Percentiles rank a stretch among this genome's conserved stretches.
Conservation (phyloP, 345 rosid genomes). For the Eucalyptus polybractea region DNA sequence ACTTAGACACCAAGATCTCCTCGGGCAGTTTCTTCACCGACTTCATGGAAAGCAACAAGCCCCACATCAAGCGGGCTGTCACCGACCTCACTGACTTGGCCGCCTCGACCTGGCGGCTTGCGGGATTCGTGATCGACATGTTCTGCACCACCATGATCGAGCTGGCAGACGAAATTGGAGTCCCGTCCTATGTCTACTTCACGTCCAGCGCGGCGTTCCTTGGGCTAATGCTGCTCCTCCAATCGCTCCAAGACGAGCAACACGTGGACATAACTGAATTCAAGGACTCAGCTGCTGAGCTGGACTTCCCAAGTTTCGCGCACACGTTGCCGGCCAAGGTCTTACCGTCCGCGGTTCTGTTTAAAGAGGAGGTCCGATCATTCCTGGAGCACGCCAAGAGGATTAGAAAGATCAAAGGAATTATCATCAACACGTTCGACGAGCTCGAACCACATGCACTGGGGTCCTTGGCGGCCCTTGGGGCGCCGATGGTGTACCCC, state of each 20-base stretch:
- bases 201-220: slow-evolving; percentile 13
- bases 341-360: slow-evolving; percentile 3
- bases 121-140: slow-evolving; percentile 18
- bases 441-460: slow-evolving; percentile 32
- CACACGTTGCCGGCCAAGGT: slow-evolving; percentile 19
- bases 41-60: not conserved
- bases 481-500: slow-evolving; percentile 16
- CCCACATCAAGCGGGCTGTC: not conserved
- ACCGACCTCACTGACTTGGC: not conserved
- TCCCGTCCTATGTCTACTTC: slow-evolving; percentile 20
- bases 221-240: not conserved
- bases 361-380: not conserved
- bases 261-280: not conserved
- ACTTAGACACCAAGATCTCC: not conserved
- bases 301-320: slow-evolving; percentile 11
- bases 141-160: slow-evolving; percentile 17
- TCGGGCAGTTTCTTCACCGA: not conserved
- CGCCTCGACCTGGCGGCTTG: not conserved
- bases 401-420: slow-evolving; percentile 16
- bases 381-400: not conserved
- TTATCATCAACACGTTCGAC: slow-evolving; percentile 27
- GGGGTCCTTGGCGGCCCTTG: not conserved
- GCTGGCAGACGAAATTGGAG: slow-evolving; percentile 10
- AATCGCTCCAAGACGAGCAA: not conserved
- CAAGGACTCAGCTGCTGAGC: not conserved